Conservation (phyloP, 176 grass and related monocot genomes). For the Alloteropsis semialata region DNA sequence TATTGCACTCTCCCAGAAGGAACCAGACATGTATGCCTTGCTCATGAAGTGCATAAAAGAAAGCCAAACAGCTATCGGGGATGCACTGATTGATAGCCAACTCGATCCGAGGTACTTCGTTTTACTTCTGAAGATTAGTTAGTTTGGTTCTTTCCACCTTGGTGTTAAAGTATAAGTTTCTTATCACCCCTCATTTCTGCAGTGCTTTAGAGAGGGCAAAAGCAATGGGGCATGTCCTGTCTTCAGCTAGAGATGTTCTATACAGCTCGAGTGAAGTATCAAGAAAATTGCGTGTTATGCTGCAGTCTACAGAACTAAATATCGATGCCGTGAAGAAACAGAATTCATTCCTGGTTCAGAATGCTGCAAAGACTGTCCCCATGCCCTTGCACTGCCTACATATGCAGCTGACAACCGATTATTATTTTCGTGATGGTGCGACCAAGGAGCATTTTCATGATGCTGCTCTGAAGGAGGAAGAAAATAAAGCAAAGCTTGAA, state of each 20-base stretch:
- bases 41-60: conserved; percentile 75
- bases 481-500: conserved; percentile 67
- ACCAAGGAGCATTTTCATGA: conserved; percentile 28
- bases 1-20: conserved; percentile 60
- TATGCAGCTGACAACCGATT: conserved; percentile 84
- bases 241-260: conserved; percentile 69
- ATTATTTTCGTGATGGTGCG: conserved; percentile 49
- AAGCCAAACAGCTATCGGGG: conserved; percentile 50
- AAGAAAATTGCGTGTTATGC: conserved; percentile 71
- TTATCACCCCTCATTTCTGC: conserved; percentile 36
- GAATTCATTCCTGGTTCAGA: conserved; percentile 90
- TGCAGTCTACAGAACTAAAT: conserved; percentile 78
- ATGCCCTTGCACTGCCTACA: conserved; percentile 88
- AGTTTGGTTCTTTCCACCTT: background rate
- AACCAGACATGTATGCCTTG: conserved; percentile 49
- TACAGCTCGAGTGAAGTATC: conserved; percentile 52
- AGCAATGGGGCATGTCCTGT: conserved; percentile 75
- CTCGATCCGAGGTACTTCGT: conserved; percentile 53
- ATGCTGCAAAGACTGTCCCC: conserved; percentile 93
- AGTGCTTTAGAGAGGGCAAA: conserved; percentile 87
- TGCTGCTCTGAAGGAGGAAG: conserved; percentile 48
- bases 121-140: conserved; percentile 20
- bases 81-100: conserved; percentile 56
- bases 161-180: conserved; percentile 12
- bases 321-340: conserved; percentile 79